Percentiles rank a stretch among this genome's conserved stretches.
Conservation (phyloP, 2,329 filamentous ascomycete species). For the Aspergillus arachidicola region DNA sequence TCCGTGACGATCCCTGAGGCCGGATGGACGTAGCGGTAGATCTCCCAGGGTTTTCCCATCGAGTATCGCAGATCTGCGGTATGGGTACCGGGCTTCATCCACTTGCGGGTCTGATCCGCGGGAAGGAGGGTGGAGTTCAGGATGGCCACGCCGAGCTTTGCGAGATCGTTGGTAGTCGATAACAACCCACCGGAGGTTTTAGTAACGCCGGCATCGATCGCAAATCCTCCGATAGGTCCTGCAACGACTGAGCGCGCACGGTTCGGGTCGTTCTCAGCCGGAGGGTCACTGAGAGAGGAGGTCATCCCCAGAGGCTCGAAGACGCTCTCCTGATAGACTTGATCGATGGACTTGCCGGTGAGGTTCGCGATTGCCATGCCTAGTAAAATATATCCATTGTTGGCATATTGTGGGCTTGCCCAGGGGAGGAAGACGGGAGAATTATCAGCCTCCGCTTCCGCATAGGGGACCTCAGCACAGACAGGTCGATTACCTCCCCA, state of each 20-base stretch:
- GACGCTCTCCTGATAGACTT: constrained; percentile 46
- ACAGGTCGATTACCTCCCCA: neutral
- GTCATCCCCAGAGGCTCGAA: constrained; percentile 48
- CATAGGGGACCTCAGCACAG: neutral
- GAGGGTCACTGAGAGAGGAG: constrained; percentile 41
- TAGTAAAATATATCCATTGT: constrained; percentile 44
- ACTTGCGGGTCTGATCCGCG: constrained; percentile 37
- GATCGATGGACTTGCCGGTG: constrained; percentile 43
- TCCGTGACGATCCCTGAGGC: constrained; percentile 26
- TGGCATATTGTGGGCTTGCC: constrained; percentile 53
- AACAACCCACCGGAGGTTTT: constrained; percentile 23
- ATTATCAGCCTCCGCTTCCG: neutral
- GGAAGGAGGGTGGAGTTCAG: constrained; percentile 41
- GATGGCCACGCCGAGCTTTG: constrained; percentile 35
- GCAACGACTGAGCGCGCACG: constrained; percentile 22
- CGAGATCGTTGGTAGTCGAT: constrained; percentile 42
- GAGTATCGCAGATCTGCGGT: constrained; percentile 44
- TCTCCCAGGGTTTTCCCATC: constrained; percentile 46
- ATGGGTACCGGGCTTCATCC: constrained; percentile 46
- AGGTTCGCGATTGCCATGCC: constrained; percentile 51
- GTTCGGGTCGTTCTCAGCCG: constrained; percentile 18
- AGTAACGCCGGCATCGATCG: constrained; percentile 14
- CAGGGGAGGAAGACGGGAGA: constrained; percentile 49
- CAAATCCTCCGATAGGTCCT: constrained; percentile 3
- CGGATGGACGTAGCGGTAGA: constrained; percentile 38